Evolutionary conservation across 345 rosid species (phyloP).

Genomic region (Arabidopsis suecica): DNA sequence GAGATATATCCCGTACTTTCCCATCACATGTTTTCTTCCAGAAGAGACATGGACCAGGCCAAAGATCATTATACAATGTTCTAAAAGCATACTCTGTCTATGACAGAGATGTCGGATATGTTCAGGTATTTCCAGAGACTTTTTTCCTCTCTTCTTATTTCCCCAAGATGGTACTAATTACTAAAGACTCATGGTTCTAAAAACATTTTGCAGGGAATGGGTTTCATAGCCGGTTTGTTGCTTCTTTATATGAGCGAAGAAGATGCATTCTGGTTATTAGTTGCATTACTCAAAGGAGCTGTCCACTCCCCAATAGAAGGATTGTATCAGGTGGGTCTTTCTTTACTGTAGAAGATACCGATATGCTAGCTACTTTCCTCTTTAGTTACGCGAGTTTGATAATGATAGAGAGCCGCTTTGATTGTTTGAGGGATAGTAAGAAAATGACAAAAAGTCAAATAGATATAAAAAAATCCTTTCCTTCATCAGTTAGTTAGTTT

Average conservation of each 20-base stretch:
- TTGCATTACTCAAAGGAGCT: conserved; percentile 95
- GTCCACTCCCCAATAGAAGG: conserved; percentile 99
- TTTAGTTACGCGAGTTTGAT: conserved; percentile 27
- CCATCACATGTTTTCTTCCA: conserved; percentile 98
- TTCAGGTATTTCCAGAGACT: conserved; percentile 66
- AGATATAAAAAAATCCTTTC: conserved; percentile 23
- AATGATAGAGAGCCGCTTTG: conserved; percentile 24
- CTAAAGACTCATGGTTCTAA: conserved; percentile 18
- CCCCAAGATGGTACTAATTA: conserved; percentile 27
- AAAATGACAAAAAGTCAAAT: conserved; percentile 30
- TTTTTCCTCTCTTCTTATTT: conserved; percentile 15
- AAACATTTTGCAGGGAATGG: conserved; percentile 80
- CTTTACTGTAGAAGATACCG: conserved; percentile 15
- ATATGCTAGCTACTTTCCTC: conserved; percentile 38
- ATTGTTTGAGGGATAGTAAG: conserved; percentile 19
- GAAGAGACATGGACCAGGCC: conserved; percentile 99
- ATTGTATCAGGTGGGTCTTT: conserved; percentile 70
- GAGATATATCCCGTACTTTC: conserved; percentile 93
- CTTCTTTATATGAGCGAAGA: conserved; percentile 99
- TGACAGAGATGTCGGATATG: conserved; percentile 97
- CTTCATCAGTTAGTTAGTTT: conserved; percentile 34
- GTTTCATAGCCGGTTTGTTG: conserved; percentile 85
- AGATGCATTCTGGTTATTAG: conserved; percentile 96
- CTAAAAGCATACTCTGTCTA: conserved; percentile 95
- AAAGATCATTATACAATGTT: conserved; percentile 95